Evolutionary conservation across 768 basidiomycete genomes (phyloP).

Genomic region (Sarcodon aspratus): DNA sequence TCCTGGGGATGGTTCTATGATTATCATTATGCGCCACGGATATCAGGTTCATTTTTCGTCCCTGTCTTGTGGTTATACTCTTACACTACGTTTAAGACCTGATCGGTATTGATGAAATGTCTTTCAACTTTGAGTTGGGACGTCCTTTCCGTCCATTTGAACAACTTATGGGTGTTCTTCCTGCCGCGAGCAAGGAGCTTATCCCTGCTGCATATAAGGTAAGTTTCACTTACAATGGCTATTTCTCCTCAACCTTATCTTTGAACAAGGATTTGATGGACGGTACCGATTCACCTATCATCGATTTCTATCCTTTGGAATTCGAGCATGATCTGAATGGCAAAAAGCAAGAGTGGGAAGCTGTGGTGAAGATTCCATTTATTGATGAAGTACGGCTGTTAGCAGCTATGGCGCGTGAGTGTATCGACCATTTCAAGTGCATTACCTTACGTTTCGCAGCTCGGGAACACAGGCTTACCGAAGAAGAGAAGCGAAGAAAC

Average conservation of each 20-base stretch:
- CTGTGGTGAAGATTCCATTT: constrained; percentile 97
- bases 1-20: constrained; percentile 99
- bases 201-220: constrained; percentile 85
- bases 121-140: constrained; percentile 81
- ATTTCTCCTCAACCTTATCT: neutral
- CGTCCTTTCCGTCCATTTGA: constrained; percentile 88
- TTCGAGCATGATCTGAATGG: constrained; percentile 95
- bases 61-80: constrained; percentile 10
- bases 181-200: constrained; percentile 79
- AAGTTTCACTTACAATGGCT: constrained; percentile 6
- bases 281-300: constrained; percentile 71
- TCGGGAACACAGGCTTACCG: constrained; percentile 65
- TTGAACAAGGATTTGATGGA: constrained; percentile 75
- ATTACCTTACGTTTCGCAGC: constrained; percentile 27
- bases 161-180: constrained; percentile 97
- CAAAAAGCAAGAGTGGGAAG: constrained; percentile 99
- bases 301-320: constrained; percentile 88
- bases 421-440: neutral
- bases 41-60: constrained; percentile 55
- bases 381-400: constrained; percentile 76
- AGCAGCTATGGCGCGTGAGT: constrained; percentile 71
- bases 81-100: constrained; percentile 34
- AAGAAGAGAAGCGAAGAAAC: constrained; percentile 71
- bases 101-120: constrained; percentile 56
- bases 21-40: constrained; percentile 95